Evolutionary conservation across 1,139 yeast species (phyloP).

Genomic region (Candida sanyaensis): DNA sequence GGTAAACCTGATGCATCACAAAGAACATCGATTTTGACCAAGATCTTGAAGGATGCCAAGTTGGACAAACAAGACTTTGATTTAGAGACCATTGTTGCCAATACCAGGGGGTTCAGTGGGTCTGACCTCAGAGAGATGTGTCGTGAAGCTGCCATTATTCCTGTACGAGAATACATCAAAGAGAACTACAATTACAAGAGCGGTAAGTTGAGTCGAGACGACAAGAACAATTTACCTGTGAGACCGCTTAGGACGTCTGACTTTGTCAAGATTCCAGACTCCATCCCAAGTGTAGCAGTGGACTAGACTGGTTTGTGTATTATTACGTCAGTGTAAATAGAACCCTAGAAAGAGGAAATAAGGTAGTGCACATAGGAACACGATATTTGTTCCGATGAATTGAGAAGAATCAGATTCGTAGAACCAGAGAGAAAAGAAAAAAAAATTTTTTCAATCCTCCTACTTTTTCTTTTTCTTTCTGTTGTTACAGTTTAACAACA

Average conservation of each 20-base stretch:
- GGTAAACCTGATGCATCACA: constrained; percentile 71
- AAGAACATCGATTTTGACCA: constrained; percentile 65
- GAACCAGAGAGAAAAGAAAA: too few relatives aligned
- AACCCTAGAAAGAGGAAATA: too few relatives aligned
- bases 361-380: too few relatives aligned
- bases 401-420: too few relatives aligned
- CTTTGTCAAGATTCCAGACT: constrained; percentile 30
- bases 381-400: too few relatives aligned
- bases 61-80: constrained; percentile 61
- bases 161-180: constrained; percentile 83
- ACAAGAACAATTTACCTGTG: constrained; percentile 32
- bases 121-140: constrained; percentile 90
- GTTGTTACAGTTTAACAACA: too few relatives aligned
- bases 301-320: constrained; percentile 20
- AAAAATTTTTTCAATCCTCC: too few relatives aligned
- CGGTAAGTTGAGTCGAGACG: constrained; percentile 36
- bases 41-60: constrained; percentile 66
- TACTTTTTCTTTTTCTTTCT: not conserved
- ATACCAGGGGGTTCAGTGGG: constrained; percentile 82
- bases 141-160: constrained; percentile 88
- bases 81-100: constrained; percentile 56
- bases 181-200: constrained; percentile 42
- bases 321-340: constrained; percentile 8
- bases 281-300: constrained; percentile 27
- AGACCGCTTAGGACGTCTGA: constrained; percentile 50